Base-by-base conservation (phyloP, 169 alveolate species). In the Eimeria mitis region DNA sequence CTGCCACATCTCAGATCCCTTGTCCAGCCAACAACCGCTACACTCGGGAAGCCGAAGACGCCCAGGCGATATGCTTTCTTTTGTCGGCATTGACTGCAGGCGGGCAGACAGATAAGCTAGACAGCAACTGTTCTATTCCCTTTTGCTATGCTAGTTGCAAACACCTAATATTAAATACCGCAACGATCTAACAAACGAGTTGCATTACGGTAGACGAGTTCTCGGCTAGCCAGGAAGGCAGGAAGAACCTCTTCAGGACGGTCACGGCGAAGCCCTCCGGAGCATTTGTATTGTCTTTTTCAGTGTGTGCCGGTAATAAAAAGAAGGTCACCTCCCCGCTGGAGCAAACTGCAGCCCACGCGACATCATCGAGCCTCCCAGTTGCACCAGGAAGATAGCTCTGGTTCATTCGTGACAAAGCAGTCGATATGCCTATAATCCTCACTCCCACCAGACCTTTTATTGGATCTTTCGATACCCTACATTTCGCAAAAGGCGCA, bases 301-400 rank as follows among this genome's bases (percentile, higher is more conserved):
- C 63, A 23, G 61, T 49, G 28, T 63, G 65, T 28, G 6, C 68
- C 6, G 92, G 92, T 54, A 34, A 11, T 34, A 37, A 7, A 42
- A 87, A 63, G 63, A 87, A 87, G 59, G 31, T 44, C 56, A 87
- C 92, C 52, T 87, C 83, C 28, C 92, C 92, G 37, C 65, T 87
- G 81, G 92, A 87, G 79, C 81, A 87, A 28, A 87, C 81, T 59
- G 92, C 92, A 63, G 92, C 92, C 92, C 92, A 87, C 52, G 23
- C 49, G 31, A 71, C n/a, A 25, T 56, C 83, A 23, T 42, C 68
- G 31, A 14, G 59, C 40, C n/a, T 13, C 23, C n/a, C 76, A 21
- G 75, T 76, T 4, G 25, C 90, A 49, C 56, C 68, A 49, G 65
- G 40, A n/a, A 52, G n/a, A 13, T 44, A 31, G 47, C 61, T 23